phyloP scores from a whole-genome alignment of 768 basidiomycete species.

The Phylloporus arenicola region DNA sequence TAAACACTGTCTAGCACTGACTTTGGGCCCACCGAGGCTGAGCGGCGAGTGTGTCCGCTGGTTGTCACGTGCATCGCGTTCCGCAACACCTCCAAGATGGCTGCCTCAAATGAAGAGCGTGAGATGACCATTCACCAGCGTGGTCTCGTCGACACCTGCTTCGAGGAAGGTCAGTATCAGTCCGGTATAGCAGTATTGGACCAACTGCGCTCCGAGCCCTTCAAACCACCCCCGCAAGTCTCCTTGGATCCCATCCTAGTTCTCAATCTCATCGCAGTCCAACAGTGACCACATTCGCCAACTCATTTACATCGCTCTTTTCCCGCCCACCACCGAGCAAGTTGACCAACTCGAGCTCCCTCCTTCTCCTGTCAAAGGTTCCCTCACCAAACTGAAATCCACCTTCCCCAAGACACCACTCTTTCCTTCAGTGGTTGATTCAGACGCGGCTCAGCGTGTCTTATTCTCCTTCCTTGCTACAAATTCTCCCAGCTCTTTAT shows the following conservation, averaged over 20 bases:
- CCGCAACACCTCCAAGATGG: constrained; percentile 5
- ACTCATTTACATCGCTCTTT: constrained; percentile 65
- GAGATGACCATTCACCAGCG: constrained; percentile 47
- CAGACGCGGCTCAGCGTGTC: constrained; percentile 47
- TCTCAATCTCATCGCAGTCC: constrained; percentile 10
- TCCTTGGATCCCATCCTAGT: constrained; percentile 4
- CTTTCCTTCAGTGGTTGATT: constrained; percentile 42
- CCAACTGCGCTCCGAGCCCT: constrained; percentile 53
- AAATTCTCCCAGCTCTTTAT: constrained; percentile 49
- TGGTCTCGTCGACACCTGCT: constrained; percentile 61
- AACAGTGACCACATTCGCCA: constrained; percentile 60
- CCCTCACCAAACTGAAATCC: constrained; percentile 47
- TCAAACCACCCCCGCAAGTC: constrained; percentile 56
- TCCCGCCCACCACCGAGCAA: constrained; percentile 33
- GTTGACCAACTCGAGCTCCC: constrained; percentile 18
- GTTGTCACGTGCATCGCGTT: constrained; percentile 22
- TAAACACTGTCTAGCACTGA: not conserved
- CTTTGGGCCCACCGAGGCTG: not conserved
- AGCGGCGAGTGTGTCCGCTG: not conserved
- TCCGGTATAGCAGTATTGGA: constrained; percentile 58
- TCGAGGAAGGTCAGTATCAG: constrained; percentile 76
- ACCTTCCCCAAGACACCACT: constrained; percentile 36
- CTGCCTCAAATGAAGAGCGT: constrained; percentile 26
- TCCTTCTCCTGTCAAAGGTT: constrained; percentile 34
- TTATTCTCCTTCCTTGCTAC: constrained; percentile 53